phyloP scores from a whole-genome alignment of 2,329 filamentous ascomycete species.

The Sporothrix brunneoviolacea region DNA sequence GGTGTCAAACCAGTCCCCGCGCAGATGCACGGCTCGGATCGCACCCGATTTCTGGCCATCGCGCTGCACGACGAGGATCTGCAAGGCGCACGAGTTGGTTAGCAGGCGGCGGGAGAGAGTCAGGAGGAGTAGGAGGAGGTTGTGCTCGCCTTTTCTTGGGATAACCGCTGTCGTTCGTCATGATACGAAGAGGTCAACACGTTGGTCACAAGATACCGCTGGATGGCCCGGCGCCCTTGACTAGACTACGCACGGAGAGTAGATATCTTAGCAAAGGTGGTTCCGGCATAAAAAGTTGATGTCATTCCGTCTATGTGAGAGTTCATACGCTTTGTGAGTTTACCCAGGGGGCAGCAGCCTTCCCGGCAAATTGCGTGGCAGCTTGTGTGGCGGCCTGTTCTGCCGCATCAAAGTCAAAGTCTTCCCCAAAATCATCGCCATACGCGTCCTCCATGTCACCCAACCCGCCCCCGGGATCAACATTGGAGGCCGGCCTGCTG shows the following conservation, averaged over 20 bases:
- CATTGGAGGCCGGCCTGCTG: neutral
- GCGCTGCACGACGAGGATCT: constrained; percentile 77
- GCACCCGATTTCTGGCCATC: constrained; percentile 55
- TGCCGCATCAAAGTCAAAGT: constrained; percentile 70
- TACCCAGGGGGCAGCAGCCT: constrained; percentile 9
- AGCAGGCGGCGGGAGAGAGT: too few species aligned
- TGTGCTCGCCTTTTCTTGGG: constrained; percentile 65
- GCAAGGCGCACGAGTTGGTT: neutral
- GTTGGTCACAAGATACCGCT: constrained; percentile 76
- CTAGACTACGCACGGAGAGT: constrained; percentile 44
- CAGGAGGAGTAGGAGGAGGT: too few species aligned
- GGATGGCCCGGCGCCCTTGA: constrained; percentile 66
- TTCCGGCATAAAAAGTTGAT: neutral
- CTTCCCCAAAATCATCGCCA: constrained; percentile 68
- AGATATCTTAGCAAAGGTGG: neutral
- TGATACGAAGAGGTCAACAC: constrained; percentile 63
- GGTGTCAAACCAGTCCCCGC: constrained; percentile 82
- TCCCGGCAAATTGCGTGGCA: constrained; percentile 53
- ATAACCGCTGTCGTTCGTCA: constrained; percentile 52
- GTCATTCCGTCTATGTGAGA: neutral
- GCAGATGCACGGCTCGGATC: constrained; percentile 64
- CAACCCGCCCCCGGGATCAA: constrained; percentile 18
- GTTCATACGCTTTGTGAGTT: constrained; percentile 48
- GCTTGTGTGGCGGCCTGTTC: constrained; percentile 69
- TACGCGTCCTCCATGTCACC: constrained; percentile 38